Percentiles rank a stretch among this genome's conserved stretches.
Conservation (phyloP, 768 basidiomycete species). For the Boletus rubroflammeus region DNA sequence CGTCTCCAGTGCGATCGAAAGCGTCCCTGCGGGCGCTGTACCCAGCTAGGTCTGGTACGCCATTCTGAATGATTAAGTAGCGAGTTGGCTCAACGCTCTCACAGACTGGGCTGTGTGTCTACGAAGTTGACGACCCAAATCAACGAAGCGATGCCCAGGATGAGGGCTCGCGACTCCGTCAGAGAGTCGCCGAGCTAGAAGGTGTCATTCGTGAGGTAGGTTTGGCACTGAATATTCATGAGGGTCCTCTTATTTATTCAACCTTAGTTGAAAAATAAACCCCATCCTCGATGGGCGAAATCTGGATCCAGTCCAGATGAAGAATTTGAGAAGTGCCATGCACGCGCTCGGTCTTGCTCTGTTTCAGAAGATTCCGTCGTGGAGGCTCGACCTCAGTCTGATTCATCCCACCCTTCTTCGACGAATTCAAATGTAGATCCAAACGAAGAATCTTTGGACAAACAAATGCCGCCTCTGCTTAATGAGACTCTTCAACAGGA, state of each 20-base stretch:
- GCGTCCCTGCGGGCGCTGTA: conserved; percentile 46
- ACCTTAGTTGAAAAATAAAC: conserved; percentile 64
- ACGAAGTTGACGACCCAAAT: conserved; percentile 76
- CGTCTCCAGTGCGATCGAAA: conserved; percentile 42
- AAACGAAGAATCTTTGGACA: conserved; percentile 4
- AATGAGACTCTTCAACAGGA: conserved; percentile 16
- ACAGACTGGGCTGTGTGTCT: conserved; percentile 79
- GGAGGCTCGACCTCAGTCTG: conserved; percentile 5
- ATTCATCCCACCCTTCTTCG: background rate
- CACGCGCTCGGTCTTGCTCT: conserved; percentile 17
- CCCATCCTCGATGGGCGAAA: conserved; percentile 59
- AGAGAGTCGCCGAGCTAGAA: conserved; percentile 78
- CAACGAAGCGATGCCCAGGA: conserved; percentile 51
- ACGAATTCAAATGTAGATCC: background rate
- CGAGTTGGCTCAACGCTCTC: conserved; percentile 10
- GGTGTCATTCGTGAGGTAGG: conserved; percentile 76
- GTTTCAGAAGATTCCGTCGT: conserved; percentile 10
- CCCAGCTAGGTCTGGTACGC: conserved; percentile 38
- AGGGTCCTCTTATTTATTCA: background rate
- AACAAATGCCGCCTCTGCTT: background rate
- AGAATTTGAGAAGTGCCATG: conserved; percentile 28
- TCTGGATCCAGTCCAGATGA: conserved; percentile 21
- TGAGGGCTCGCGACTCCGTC: conserved; percentile 62
- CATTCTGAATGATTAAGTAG: conserved; percentile 26
- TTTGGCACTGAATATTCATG: background rate